Evolutionary conservation across 768 basidiomycete species (phyloP).

Genomic region (Pleurotus salmoneostramineus): DNA sequence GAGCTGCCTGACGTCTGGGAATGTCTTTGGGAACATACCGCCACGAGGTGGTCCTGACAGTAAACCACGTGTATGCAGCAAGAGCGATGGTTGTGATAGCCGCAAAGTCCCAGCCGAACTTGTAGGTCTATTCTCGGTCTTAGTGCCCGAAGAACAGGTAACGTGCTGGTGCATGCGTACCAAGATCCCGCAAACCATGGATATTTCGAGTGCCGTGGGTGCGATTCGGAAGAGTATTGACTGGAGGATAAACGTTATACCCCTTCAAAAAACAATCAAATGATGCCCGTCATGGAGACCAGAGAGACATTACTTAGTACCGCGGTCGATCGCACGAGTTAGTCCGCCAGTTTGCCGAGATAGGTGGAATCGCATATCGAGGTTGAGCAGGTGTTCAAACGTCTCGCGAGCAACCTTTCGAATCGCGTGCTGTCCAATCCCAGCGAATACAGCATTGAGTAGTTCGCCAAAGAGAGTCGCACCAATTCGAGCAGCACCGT

Average conservation of each 20-base stretch:
- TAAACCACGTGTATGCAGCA: conserved; percentile 95
- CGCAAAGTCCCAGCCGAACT: conserved; percentile 97
- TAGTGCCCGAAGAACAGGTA: background rate
- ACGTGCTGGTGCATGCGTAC: conserved; percentile 41
- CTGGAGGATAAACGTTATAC: conserved; percentile 92
- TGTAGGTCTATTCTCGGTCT: conserved; percentile 66
- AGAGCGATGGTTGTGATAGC: conserved; percentile 83
- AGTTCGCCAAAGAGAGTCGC: conserved; percentile 90
- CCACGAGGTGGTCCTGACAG: conserved; percentile 94
- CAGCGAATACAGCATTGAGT: conserved; percentile 93
- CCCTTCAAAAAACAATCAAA: conserved; percentile 42
- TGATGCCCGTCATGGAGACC: background rate
- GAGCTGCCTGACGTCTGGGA: conserved; percentile 5
- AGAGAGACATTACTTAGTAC: conserved; percentile 73
- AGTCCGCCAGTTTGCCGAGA: conserved; percentile 93
- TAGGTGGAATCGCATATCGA: conserved; percentile 91
- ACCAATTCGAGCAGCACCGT: conserved; percentile 86
- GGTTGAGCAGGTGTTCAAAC: conserved; percentile 87
- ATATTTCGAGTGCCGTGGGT: conserved; percentile 94
- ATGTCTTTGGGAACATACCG: conserved; percentile 42
- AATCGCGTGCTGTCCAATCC: conserved; percentile 91
- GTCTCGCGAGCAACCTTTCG: conserved; percentile 95
- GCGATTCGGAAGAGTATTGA: conserved; percentile 93
- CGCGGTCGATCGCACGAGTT: conserved; percentile 94
- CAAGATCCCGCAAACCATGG: conserved; percentile 95